These are phyloP conservation scores for Chaetoceros tenuissimus DNA, from an alignment of 108 stramenopile species.

Conservation along the genomic window DNA sequence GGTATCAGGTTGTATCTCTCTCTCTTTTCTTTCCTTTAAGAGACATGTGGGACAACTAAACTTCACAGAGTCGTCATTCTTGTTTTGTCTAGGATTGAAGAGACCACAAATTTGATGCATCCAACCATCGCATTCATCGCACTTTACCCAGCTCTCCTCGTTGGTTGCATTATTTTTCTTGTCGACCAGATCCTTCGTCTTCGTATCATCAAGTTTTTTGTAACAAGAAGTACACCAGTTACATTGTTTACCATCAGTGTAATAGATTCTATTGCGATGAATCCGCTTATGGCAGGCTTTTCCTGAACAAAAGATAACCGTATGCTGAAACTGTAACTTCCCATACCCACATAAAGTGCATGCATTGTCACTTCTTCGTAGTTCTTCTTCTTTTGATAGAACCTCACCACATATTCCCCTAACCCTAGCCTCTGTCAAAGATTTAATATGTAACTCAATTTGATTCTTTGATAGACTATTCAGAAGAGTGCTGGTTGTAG, in stretches of 20 bases:
- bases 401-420: no score
- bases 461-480: no score
- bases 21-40: slow-evolving; percentile 55
- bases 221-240: slow-evolving; percentile 93
- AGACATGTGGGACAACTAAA: slow-evolving; percentile 78
- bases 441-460: no score
- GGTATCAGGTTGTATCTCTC: slow-evolving; percentile 13
- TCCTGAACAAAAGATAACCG: slow-evolving; percentile 96
- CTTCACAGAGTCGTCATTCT: slow-evolving; percentile 69
- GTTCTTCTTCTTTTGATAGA: slow-evolving; percentile 63
- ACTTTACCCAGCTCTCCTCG: slow-evolving; percentile 95
- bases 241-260: slow-evolving; percentile 87
- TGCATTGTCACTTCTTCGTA: slow-evolving; percentile 76
- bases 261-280: slow-evolving; percentile 91
- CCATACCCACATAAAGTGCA: slow-evolving; percentile 90
- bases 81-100: slow-evolving; percentile 93
- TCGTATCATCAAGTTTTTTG: slow-evolving; percentile 79
- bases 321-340: slow-evolving; percentile 91
- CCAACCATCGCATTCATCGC: slow-evolving; percentile 88
- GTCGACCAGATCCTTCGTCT: slow-evolving; percentile 80
- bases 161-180: slow-evolving; percentile 90
- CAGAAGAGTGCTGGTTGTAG: no score
- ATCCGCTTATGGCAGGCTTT: slow-evolving; percentile 86
- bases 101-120: slow-evolving; percentile 97
- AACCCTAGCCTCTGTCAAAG: no score